Percentiles rank a stretch among this genome's conserved stretches.
Evolutionary conservation across 2,329 filamentous ascomycete genomes (phyloP).

Genomic region (Hypoxylon rubiginosum): DNA sequence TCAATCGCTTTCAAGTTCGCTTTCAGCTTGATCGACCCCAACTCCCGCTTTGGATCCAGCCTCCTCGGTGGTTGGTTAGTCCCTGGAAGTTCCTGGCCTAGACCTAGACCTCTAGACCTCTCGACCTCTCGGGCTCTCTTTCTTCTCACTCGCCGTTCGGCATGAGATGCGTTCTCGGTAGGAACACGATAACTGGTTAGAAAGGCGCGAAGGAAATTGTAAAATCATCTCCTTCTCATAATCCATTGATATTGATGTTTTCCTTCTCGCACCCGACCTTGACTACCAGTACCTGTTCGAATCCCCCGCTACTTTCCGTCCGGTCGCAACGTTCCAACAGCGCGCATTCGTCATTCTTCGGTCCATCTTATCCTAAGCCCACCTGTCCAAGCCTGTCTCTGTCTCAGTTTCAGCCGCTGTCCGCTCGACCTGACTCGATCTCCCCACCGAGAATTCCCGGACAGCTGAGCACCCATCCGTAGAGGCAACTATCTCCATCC

Average conservation of each 20-base stretch:
- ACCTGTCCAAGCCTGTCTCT: constrained; percentile 17
- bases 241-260: constrained; percentile 23
- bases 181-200: constrained; percentile 44
- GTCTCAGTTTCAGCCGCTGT: constrained; percentile 49
- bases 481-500: constrained; percentile 18
- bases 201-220: constrained; percentile 25
- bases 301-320: constrained; percentile 14
- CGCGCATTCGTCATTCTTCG: constrained; percentile 35
- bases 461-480: constrained; percentile 24
- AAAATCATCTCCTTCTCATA: constrained; percentile 19
- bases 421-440: constrained; percentile 41
- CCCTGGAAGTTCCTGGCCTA: constrained; percentile 44
- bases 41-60: constrained; percentile 49
- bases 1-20: constrained; percentile 36
- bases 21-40: constrained; percentile 46
- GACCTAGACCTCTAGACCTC: constrained; percentile 19
- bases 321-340: constrained; percentile 41
- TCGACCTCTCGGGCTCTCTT: constrained; percentile 32
- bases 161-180: constrained; percentile 44
- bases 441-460: constrained; percentile 43
- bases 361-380: constrained; percentile 31
- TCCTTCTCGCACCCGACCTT: constrained; percentile 34
- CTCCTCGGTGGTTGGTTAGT: constrained; percentile 50
- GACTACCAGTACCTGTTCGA: constrained; percentile 6
- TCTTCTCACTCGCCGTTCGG: constrained; percentile 46